Percentiles rank a stretch among this genome's conserved stretches.
These are phyloP conservation scores for Ceratocystis diversiconidia DNA, from an alignment of 2,329 filamentous ascomycete genomes.

Conservation along the genomic window DNA sequence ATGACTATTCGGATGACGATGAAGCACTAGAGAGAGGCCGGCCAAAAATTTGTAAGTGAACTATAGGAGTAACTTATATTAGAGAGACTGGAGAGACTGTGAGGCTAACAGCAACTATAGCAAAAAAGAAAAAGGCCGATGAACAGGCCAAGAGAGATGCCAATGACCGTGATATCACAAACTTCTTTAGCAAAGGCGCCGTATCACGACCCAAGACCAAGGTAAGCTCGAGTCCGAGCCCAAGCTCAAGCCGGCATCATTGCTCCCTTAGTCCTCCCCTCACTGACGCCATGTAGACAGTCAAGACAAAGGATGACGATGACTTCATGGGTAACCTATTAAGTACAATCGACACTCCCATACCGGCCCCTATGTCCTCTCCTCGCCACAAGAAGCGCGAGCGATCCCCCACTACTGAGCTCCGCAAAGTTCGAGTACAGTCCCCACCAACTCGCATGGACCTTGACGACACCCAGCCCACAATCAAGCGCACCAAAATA, in stretches of 20 bases:
- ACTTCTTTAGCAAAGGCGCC: slow-evolving; percentile 77
- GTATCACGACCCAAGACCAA: slow-evolving; percentile 61
- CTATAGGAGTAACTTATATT: not conserved
- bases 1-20: slow-evolving; percentile 66
- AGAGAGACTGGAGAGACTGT: not conserved
- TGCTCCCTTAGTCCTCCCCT: not conserved
- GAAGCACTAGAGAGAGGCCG: slow-evolving; percentile 31
- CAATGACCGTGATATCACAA: slow-evolving; percentile 81
- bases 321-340: slow-evolving; percentile 76
- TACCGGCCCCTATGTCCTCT: slow-evolving; percentile 32
- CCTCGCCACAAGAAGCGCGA: slow-evolving; percentile 47
- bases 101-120: slow-evolving; percentile 29
- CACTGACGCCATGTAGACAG: slow-evolving; percentile 34
- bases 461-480: slow-evolving; percentile 35
- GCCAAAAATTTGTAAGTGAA: slow-evolving; percentile 33
- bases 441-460: slow-evolving; percentile 48
- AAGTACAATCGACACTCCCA: slow-evolving; percentile 73
- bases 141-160: slow-evolving; percentile 74
- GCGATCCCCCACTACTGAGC: slow-evolving; percentile 50
- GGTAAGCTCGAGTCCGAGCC: slow-evolving; percentile 33
- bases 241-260: not conserved
- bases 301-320: slow-evolving; percentile 74
- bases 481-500: slow-evolving; percentile 43
- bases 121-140: slow-evolving; percentile 77
- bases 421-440: slow-evolving; percentile 64